Base-by-base conservation (phyloP, 495 filamentous ascomycete genomes). In the Hypoxylon intermedium region DNA sequence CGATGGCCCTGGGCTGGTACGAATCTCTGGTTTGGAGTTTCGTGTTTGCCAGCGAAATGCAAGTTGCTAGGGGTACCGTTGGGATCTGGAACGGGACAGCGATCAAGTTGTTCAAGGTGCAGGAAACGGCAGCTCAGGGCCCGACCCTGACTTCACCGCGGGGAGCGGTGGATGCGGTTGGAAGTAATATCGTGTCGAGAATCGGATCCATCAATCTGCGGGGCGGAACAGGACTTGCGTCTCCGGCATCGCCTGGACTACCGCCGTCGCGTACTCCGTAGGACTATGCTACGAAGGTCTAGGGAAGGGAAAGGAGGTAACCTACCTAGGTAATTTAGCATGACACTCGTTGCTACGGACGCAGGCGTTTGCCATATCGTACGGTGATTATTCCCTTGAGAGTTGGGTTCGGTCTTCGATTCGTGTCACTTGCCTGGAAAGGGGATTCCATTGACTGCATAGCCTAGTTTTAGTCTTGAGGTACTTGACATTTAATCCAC, bases 1-100 rank as follows among this genome's bases (percentile, higher is more conserved):
- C 91, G 0, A 79, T 97, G 9, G 89, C 90, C 0, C 82, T 98
- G 31, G 94, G 95, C 42, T 98, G 94, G 94, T 98, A 98, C 67
- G 91, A 97, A 70, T 92, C 88, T 0, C 74, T 98, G 15, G 83
- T 98, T 5, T 98, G 94, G 94, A 86, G 91, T n/a, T 92, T 97
- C 74, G 86, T 97, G 60, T 98, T 97, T 74, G 83, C 87, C 23
- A 86, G 85, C 59, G 94, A 98, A 74, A 90, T 96, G 85, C 84
- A 92, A 40, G 88, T 96, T 2, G 82, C 88, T 0, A 90, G 87
- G 72, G 94, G 94, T 24, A 93, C 89, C 1, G 88, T 92, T n/a
- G 93, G 94, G 12, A 87, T 98, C 1, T 98, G 94, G 94, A 97
- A 96, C 63, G 88, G 90, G 13, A 98, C 95, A 3, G 74, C 75